Evolutionary conservation across 2,329 filamentous ascomycete genomes (phyloP).

Genomic region (Botrytis elliptica): DNA sequence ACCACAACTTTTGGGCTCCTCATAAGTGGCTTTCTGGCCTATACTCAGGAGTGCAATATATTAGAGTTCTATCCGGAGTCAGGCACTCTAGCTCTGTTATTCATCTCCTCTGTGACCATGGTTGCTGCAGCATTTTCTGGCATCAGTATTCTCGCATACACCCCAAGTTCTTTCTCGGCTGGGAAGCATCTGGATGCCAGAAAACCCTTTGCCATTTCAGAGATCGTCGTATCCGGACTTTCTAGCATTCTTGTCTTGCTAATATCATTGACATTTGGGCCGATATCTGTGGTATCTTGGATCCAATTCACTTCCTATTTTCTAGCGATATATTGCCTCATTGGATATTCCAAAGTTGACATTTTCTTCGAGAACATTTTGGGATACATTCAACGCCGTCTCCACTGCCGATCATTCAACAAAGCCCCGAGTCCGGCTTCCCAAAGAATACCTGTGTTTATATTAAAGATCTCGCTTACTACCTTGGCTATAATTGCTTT

Average conservation of each 20-base stretch:
- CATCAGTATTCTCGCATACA: conserved; percentile 28
- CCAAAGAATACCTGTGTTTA: not conserved
- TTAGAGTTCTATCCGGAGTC: not conserved
- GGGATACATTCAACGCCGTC: conserved; percentile 11
- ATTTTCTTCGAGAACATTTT: not conserved
- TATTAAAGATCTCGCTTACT: not conserved
- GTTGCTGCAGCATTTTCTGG: conserved; percentile 28
- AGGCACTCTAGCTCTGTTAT: not conserved
- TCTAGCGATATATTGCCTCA: conserved; percentile 1
- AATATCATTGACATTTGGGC: conserved; percentile 24
- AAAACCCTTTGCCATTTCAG: conserved; percentile 15
- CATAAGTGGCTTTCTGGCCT: conserved; percentile 25
- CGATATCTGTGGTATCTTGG: conserved; percentile 27
- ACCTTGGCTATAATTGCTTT: not conserved
- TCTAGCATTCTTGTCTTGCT: conserved; percentile 26
- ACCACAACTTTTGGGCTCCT: conserved; percentile 29
- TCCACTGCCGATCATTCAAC: conserved; percentile 17
- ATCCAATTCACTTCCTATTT: conserved; percentile 28
- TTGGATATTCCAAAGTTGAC: not conserved
- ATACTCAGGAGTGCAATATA: not conserved
- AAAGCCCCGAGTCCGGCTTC: not conserved
- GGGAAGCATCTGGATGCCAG: conserved; percentile 21
- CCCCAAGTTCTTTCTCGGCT: conserved; percentile 28
- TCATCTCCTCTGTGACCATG: conserved; percentile 15
- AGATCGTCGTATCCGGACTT: conserved; percentile 23